Conservation (phyloP, 768 basidiomycete species). For the Auricularia sp. region DNA sequence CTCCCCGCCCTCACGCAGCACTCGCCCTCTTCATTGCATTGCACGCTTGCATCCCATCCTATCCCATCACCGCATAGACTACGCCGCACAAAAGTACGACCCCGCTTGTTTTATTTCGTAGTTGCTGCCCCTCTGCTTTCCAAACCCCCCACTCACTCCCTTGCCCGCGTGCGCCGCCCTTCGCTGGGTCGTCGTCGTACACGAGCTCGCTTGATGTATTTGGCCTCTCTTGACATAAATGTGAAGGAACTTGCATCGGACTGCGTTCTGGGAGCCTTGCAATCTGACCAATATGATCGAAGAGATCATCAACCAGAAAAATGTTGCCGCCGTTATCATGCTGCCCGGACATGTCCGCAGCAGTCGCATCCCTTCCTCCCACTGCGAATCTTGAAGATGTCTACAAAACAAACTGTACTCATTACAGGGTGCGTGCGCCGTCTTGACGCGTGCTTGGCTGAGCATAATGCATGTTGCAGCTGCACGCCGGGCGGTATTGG, state of each 20-base stretch:
- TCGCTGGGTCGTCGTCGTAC: not conserved
- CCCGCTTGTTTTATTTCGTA: slow-evolving; percentile 1
- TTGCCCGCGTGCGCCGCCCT: not conserved
- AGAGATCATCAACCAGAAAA: too few relatives aligned
- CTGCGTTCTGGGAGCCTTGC: too few relatives aligned
- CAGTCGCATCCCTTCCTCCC: too few relatives aligned
- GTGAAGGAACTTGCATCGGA: not conserved
- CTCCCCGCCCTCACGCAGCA: slow-evolving; percentile 1
- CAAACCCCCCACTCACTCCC: slow-evolving; percentile 8
- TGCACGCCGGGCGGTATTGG: slow-evolving; percentile 18
- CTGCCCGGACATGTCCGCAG: too few relatives aligned
- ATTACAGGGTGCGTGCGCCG: too few relatives aligned
- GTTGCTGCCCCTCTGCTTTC: not conserved
- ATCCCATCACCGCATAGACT: too few relatives aligned
- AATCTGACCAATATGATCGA: too few relatives aligned
- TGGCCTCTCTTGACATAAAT: not conserved
- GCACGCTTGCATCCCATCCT: slow-evolving; percentile 3
- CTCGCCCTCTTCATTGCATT: slow-evolving; percentile 1
- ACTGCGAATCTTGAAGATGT: too few relatives aligned
- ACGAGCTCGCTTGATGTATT: not conserved
- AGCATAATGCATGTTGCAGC: not conserved
- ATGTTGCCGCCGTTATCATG: too few relatives aligned
- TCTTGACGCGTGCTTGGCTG: too few relatives aligned
- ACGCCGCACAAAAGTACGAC: slow-evolving; percentile 6
- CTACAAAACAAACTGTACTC: too few relatives aligned